Conservation (phyloP, 805 yeast genomes). For the Citeromyces nyonsensis region DNA sequence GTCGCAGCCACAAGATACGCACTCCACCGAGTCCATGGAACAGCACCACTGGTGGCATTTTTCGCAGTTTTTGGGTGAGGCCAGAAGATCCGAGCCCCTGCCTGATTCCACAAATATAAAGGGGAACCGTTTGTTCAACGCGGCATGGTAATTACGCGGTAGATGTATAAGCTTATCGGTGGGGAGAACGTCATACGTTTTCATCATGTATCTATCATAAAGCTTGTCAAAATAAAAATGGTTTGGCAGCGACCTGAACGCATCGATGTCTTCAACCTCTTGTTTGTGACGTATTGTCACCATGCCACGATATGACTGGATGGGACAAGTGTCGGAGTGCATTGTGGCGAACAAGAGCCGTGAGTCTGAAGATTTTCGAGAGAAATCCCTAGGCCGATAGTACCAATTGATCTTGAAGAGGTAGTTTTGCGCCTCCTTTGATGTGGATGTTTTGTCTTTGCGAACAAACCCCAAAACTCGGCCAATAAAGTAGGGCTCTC, state of each 20-base stretch:
- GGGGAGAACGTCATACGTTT: constrained; percentile 65
- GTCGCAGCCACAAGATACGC: constrained; percentile 58
- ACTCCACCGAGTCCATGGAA: constrained; percentile 53
- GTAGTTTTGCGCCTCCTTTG: constrained; percentile 35
- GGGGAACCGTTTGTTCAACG: constrained; percentile 51
- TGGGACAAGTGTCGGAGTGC: constrained; percentile 75
- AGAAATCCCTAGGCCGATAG: constrained; percentile 76
- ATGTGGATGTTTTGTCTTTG: constrained; percentile 15
- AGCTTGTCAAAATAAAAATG: constrained; percentile 74
- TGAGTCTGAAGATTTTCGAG: constrained; percentile 51
- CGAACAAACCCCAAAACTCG: constrained; percentile 59
- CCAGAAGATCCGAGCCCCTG: constrained; percentile 42
- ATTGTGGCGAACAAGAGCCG: constrained; percentile 70
- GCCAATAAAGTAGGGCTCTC: constrained; percentile 88
- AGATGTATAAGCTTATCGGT: constrained; percentile 41
- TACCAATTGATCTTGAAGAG: constrained; percentile 76
- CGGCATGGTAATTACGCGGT: constrained; percentile 43
- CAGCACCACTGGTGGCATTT: constrained; percentile 81
- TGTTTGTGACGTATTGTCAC: constrained; percentile 55
- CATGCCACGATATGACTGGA: constrained; percentile 59
- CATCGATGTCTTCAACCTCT: constrained; percentile 45
- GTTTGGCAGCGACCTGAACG: constrained; percentile 42
- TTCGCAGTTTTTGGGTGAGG: constrained; percentile 55
- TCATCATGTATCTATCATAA: constrained; percentile 75
- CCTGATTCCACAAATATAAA: constrained; percentile 65